Base-by-base conservation (phyloP, 2,329 filamentous ascomycete genomes). In the Plectosphaerella plurivora region DNA sequence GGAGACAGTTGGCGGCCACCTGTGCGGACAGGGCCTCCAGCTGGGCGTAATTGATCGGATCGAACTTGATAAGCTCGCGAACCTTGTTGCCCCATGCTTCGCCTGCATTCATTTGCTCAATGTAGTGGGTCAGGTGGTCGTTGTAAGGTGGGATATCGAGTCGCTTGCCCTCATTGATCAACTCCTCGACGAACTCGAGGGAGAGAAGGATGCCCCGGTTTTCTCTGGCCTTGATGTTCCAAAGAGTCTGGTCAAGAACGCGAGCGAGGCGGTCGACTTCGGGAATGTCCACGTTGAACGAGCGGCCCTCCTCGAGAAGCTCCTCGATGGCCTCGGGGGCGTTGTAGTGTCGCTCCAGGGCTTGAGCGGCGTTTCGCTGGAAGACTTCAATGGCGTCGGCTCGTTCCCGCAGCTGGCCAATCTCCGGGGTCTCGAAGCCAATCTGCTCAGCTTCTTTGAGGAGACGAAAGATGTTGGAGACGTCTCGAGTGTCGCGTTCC, bases 391-490 rank as follows among this genome's bases (percentile, higher is more conserved):
- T 94, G 49, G 88, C 87, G 58, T 89, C 85, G 54, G 89, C 88
- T 48, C 93, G 88, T 67, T 97, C 92, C 65, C 87, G 87, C 51
- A 99, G 77, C 57, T 90, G 87, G 37, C 79, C 79, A 62, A 97
- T 96, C 69, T 99, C 93, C 41, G 89, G 87, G 68, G 91, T 96
- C 60, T 97, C 91, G 66, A 99, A 99, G 14, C 89, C 90, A 57
- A 97, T 85, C 60, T 86, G 84, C 62, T 96, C 88, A 22, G 93
- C 93, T 61, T 92, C 86, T 54, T 83, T 78, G 53, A 99, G 82
- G 47, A 99, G 82, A 57, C 89, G 88, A 65, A 89, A 84, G 57
- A 99, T 90, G 66, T 95, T 95, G 60, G 89, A 86, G 59, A 97
- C 84, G 65, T 91, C 95, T 61, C 94, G 90, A 61, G 91, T 79